phyloP scores from a whole-genome alignment of 768 basidiomycete species.

The Lactarius quietus region DNA sequence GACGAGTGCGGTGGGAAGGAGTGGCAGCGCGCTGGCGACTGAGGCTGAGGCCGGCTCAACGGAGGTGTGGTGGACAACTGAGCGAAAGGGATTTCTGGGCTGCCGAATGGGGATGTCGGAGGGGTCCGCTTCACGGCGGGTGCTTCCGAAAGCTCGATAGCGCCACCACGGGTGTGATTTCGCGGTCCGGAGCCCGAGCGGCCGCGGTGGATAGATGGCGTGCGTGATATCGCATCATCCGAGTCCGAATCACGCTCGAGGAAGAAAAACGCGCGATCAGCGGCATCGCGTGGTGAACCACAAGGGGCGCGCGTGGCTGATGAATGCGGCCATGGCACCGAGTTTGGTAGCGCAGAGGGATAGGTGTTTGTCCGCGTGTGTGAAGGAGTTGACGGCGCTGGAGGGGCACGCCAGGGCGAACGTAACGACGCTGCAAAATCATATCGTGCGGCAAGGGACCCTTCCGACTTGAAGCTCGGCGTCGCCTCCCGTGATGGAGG shows the following conservation, averaged over 20 bases:
- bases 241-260: slow-evolving; percentile 22
- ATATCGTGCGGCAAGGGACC: slow-evolving; percentile 52
- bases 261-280: slow-evolving; percentile 2
- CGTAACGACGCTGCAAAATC: slow-evolving; percentile 53
- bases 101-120: slow-evolving; percentile 19
- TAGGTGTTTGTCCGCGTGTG: slow-evolving; percentile 47
- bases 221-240: slow-evolving; percentile 17
- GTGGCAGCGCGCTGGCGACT: slow-evolving; percentile 14
- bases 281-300: slow-evolving; percentile 12
- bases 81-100: slow-evolving; percentile 4
- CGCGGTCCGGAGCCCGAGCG: slow-evolving; percentile 11
- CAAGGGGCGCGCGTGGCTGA: background rate
- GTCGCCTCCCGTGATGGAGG: slow-evolving; percentile 19
- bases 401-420: slow-evolving; percentile 42
- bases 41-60: slow-evolving; percentile 11
- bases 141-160: slow-evolving; percentile 6
- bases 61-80: background rate
- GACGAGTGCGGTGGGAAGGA: slow-evolving; percentile 25
- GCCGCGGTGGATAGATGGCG: slow-evolving; percentile 17
- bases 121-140: slow-evolving; percentile 20
- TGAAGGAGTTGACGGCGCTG: slow-evolving; percentile 25
- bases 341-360: slow-evolving; percentile 39
- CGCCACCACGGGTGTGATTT: slow-evolving; percentile 21
- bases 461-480: slow-evolving; percentile 33
- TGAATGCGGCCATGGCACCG: slow-evolving; percentile 40